Conservation (phyloP, 257 asterid genomes). For the Lycium barbarum region DNA sequence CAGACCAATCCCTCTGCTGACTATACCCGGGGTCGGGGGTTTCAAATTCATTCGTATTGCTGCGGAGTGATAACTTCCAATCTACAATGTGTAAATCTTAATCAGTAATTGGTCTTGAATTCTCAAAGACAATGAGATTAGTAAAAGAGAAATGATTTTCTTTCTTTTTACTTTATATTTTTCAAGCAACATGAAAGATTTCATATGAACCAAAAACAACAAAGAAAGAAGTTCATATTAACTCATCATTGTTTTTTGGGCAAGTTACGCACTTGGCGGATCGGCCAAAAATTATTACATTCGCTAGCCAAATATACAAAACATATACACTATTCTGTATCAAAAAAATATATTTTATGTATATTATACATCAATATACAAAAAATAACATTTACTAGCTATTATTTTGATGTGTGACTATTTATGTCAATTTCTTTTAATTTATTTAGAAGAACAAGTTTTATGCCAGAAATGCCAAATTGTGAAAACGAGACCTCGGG, state of each 20-base stretch:
- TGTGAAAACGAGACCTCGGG: background rate
- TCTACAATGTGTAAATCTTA: constrained; percentile 42
- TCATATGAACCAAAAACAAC: background rate
- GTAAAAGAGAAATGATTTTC: background rate
- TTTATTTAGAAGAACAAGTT: background rate
- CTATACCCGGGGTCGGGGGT: constrained; percentile 90
- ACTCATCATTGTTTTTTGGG: background rate
- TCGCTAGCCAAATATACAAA: too few relatives aligned
- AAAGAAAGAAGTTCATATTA: background rate
- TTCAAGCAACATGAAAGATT: background rate
- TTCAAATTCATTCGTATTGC: constrained; percentile 66
- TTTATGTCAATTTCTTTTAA: too few relatives aligned
- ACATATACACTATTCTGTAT: too few relatives aligned
- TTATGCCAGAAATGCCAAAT: background rate
- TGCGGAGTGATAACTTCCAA: constrained; percentile 87
- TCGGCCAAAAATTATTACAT: too few relatives aligned
- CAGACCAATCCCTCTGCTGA: constrained; percentile 88
- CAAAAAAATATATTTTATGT: too few relatives aligned
- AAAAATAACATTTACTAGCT: too few relatives aligned
- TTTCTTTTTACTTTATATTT: background rate
- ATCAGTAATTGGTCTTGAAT: constrained; percentile 3
- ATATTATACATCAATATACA: too few relatives aligned
- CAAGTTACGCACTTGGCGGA: too few relatives aligned
- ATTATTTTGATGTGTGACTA: too few relatives aligned
- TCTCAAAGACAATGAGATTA: background rate